Evolutionary conservation across 2,329 filamentous ascomycete genomes (phyloP).

Genomic region (Ophiostoma sp.): DNA sequence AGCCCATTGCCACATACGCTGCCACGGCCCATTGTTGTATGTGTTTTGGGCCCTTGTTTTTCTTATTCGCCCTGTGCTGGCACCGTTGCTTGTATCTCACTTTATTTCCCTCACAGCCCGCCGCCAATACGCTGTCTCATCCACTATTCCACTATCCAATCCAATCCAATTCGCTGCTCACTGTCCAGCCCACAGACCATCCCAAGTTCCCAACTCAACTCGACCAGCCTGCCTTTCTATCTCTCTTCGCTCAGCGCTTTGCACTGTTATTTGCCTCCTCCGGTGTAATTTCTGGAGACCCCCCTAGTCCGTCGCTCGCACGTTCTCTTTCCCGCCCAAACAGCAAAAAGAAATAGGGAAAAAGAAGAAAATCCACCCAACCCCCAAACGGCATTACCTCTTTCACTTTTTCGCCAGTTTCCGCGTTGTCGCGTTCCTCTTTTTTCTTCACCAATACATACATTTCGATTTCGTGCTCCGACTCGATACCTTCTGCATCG

Average conservation of each 20-base stretch:
- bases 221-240: constrained; percentile 9
- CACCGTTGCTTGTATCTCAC: not conserved
- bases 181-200: constrained; percentile 20
- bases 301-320: constrained; percentile 9
- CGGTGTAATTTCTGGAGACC: constrained; percentile 13
- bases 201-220: not conserved
- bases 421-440: constrained; percentile 19
- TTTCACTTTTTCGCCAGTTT: constrained; percentile 3
- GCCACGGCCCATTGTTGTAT: not conserved
- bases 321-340: not conserved
- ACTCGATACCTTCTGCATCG: not conserved
- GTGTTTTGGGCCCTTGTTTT: not conserved
- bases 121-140: not conserved
- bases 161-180: not conserved
- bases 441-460: constrained; percentile 6
- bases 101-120: not conserved
- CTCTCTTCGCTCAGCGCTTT: constrained; percentile 1
- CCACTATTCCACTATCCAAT: not conserved
- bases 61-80: constrained; percentile 1
- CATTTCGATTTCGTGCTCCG: constrained; percentile 2
- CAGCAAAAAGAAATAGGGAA: not conserved
- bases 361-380: constrained; percentile 14
- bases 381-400: not conserved
- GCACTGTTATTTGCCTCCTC: not conserved
- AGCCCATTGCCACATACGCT: not conserved